phyloP scores from a whole-genome alignment of 164 flowering plant genomes.

The Cinnamomum chago region DNA sequence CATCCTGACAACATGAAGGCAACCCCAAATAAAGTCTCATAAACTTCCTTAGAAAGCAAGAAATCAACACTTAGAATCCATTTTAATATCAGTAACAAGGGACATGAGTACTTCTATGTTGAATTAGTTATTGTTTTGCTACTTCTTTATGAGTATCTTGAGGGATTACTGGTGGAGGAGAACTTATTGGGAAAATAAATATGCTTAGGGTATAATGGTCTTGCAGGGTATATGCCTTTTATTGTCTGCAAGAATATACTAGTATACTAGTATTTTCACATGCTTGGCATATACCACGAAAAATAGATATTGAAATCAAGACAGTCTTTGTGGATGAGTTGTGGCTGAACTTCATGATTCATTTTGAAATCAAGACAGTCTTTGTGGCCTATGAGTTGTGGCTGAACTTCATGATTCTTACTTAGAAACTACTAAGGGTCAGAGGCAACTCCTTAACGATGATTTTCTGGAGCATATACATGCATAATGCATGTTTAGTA shows the following conservation, averaged over 20 bases:
- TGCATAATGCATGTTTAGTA: too few relatives aligned
- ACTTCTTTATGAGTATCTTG: background rate
- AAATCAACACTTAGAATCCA: background rate
- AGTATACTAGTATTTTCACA: background rate
- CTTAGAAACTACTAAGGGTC: too few relatives aligned
- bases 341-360: background rate
- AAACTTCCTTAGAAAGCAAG: slow-evolving; percentile 2
- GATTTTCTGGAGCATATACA: too few relatives aligned
- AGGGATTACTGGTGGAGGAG: slow-evolving; percentile 3
- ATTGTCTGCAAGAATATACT: background rate
- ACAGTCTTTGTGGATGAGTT: background rate
- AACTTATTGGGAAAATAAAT: slow-evolving; percentile 8
- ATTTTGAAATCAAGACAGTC: background rate
- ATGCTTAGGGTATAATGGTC: slow-evolving; percentile 7
- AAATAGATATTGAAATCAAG: background rate
- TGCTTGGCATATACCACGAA: background rate
- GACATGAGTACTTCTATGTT: background rate
- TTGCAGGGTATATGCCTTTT: background rate
- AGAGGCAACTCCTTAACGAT: too few relatives aligned
- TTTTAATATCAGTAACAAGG: background rate
- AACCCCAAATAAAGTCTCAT: background rate
- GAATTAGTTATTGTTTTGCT: background rate
- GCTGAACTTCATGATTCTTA: background rate
- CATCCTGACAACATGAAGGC: background rate
- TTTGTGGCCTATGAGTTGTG: background rate